These are phyloP conservation scores for Gynochthodes officinalis DNA, from an alignment of 257 asterid genomes.

Conservation along the genomic window DNA sequence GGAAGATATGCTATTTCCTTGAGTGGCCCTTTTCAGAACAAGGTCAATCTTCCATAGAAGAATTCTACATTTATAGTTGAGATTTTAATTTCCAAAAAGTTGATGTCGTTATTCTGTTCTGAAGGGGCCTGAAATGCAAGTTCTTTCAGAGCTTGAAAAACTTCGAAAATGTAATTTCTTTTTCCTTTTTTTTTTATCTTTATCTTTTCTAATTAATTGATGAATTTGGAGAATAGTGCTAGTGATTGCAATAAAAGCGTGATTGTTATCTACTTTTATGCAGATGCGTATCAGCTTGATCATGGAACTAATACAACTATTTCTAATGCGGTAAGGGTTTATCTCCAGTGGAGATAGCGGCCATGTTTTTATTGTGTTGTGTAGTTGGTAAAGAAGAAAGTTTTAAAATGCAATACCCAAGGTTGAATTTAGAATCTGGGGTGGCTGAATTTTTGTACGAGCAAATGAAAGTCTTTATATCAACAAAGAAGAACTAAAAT, in stretches of 20 bases:
- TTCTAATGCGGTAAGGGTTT: constrained; percentile 37
- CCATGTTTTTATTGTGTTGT: not conserved
- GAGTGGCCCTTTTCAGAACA: constrained; percentile 28
- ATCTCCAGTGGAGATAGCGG: not conserved
- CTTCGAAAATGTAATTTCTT: constrained; percentile 44
- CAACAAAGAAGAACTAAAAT: not conserved
- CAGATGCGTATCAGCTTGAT: constrained; percentile 43
- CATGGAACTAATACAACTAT: constrained; percentile 20
- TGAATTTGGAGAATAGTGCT: not conserved
- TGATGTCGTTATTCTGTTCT: not conserved
- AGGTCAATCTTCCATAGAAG: constrained; percentile 34
- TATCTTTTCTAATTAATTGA: not conserved
- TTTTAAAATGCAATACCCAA: not conserved
- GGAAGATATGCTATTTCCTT: constrained; percentile 28
- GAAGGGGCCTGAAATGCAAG: constrained; percentile 43
- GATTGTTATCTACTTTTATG: constrained; percentile 22
- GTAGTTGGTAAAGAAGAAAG: not conserved
- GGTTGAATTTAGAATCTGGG: not conserved
- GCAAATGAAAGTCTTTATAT: not conserved
- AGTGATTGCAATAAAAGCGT: not conserved
- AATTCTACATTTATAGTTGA: not conserved
- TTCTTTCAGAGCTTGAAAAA: constrained; percentile 56
- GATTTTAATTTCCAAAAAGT: too few relatives aligned
- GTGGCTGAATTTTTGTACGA: not conserved
- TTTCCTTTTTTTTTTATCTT: constrained; percentile 3